Percentiles rank a stretch among this genome's conserved stretches.
Evolutionary conservation across 129 eudicot genomes (phyloP).

Genomic region (Flaveria ramosissima): DNA sequence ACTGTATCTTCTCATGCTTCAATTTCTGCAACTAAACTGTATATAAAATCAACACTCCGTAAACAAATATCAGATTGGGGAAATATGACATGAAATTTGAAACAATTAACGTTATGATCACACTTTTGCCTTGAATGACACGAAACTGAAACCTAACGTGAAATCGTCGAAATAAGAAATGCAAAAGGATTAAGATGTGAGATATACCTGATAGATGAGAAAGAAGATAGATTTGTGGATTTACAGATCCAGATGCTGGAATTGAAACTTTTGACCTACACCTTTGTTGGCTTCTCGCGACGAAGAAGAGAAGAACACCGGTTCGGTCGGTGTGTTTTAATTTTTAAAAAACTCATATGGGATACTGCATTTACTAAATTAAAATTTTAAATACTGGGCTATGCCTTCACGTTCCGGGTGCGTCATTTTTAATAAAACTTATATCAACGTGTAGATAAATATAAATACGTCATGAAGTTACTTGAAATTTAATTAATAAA

Average conservation of each 20-base stretch:
- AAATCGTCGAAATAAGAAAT: not conserved
- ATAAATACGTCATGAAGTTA: too few relatives aligned
- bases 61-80: not conserved
- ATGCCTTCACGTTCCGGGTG: too few relatives aligned
- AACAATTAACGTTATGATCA: too few relatives aligned
- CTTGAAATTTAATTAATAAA: too few relatives aligned
- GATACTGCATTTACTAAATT: too few relatives aligned
- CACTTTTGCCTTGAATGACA: not conserved
- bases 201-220: slow-evolving; percentile 24
- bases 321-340: not conserved
- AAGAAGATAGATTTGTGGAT: not conserved
- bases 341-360: too few relatives aligned
- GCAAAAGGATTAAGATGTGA: not conserved
- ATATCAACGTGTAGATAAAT: too few relatives aligned
- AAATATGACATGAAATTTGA: not conserved
- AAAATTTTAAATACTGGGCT: too few relatives aligned
- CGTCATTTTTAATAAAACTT: too few relatives aligned
- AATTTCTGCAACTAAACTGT: slow-evolving; percentile 21
- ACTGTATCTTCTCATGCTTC: slow-evolving; percentile 63
- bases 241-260: slow-evolving; percentile 12
- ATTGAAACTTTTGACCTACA: slow-evolving; percentile 24
- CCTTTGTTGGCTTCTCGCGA: not conserved
- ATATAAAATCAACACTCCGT: not conserved
- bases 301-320: not conserved
- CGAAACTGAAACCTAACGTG: not conserved